These are phyloP conservation scores for Cystobasidium pallidum DNA, from an alignment of 1,284 basidiomycete species.

Conservation along the genomic window DNA sequence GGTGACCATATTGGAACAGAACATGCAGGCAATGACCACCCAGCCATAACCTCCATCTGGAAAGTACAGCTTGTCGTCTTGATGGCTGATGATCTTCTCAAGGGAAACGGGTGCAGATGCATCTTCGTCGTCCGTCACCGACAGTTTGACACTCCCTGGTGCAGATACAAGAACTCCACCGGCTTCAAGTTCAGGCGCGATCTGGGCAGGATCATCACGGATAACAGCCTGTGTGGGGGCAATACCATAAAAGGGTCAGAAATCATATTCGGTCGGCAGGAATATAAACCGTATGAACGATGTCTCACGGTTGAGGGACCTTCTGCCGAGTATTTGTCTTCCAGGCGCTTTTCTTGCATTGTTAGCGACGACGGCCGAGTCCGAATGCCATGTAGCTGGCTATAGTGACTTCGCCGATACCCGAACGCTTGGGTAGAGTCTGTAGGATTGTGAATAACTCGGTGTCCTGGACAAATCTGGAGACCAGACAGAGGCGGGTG, in stretches of 20 bases:
- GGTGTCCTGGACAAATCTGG: no score
- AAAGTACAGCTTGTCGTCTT: conserved; percentile 15
- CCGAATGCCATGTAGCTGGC: background rate
- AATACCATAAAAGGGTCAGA: no score
- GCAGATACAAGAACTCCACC: conserved; percentile 10
- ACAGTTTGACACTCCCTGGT: background rate
- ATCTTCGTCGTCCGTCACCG: conserved; percentile 3
- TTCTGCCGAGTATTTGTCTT: background rate
- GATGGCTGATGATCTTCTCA: background rate
- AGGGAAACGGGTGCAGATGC: background rate
- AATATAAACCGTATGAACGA: no score
- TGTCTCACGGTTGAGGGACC: background rate
- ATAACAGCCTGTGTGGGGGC: background rate
- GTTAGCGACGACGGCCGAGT: background rate
- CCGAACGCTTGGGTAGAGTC: no score
- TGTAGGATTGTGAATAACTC: no score
- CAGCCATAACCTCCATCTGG: conserved; percentile 40
- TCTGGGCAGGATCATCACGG: conserved; percentile 14
- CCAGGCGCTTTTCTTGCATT: background rate
- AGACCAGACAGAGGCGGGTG: no score
- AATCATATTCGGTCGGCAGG: no score
- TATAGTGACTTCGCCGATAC: no score
- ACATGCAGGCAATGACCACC: conserved; percentile 41
- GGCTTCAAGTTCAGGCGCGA: conserved; percentile 21
- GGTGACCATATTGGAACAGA: conserved; percentile 40